Conservation (phyloP, 352 stramenopile genomes). For the Globisporangium nodosum region DNA sequence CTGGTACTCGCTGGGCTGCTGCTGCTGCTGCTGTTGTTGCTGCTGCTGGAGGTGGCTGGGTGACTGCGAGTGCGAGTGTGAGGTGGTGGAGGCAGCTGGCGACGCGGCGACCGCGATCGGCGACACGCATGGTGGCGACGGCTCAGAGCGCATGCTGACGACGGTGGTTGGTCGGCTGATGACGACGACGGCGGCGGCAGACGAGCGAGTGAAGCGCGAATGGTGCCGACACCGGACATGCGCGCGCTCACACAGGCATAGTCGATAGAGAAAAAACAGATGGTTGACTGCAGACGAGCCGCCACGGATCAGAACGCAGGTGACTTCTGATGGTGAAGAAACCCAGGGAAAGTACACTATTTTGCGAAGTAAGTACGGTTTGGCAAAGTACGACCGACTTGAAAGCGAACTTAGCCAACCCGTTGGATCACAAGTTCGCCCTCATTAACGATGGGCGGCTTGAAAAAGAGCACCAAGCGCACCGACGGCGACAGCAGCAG, state of each 20-base stretch:
- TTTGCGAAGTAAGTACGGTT: not conserved
- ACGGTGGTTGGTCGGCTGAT: not conserved
- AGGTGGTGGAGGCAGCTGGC: not conserved
- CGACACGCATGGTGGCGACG: not conserved
- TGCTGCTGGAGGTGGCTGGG: not conserved
- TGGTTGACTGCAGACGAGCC: not conserved
- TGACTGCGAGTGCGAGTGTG: too few species aligned
- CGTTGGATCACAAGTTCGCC: too few species aligned
- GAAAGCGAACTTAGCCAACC: too few species aligned
- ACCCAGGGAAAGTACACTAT: not conserved
- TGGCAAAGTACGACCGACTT: not conserved
- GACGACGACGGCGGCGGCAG: not conserved
- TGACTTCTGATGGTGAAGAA: not conserved
- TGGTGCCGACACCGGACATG: not conserved
- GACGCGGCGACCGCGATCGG: conserved; percentile 2
- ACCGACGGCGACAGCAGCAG: too few species aligned
- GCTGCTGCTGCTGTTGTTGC: not conserved
- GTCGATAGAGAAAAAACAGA: conserved; percentile 1
- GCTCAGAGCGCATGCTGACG: not conserved
- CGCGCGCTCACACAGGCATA: not conserved
- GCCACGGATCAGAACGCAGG: not conserved
- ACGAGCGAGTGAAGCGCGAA: not conserved
- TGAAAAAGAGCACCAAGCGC: not conserved
- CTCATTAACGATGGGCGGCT: not conserved
- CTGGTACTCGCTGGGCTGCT: conserved; percentile 6